phyloP scores from a whole-genome alignment of 2,329 filamentous ascomycete genomes.

The Sporothrix luriei region DNA sequence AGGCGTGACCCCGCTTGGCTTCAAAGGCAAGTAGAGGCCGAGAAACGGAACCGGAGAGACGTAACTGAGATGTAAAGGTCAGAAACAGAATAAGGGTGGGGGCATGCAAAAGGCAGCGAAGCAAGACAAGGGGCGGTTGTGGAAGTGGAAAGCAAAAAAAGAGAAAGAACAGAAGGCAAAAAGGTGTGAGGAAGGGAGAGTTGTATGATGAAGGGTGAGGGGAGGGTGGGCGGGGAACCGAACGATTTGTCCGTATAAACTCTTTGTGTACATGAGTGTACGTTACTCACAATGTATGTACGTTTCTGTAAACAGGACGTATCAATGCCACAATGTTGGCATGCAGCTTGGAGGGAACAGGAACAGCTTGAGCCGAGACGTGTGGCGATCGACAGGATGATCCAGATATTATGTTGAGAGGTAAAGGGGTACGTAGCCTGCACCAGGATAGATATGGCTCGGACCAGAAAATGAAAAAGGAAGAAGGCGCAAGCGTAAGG shows the following conservation, averaged over 20 bases:
- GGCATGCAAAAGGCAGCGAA: conserved; percentile 25
- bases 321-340: conserved; percentile 27
- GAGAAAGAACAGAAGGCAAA: neutral
- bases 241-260: neutral
- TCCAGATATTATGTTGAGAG: conserved; percentile 40
- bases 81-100: conserved; percentile 27
- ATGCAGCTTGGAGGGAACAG: conserved; percentile 37
- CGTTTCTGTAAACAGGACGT: conserved; percentile 17
- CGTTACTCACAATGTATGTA: conserved; percentile 13
- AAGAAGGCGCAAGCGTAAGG: conserved; percentile 19
- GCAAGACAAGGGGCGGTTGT: conserved; percentile 23
- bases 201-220: neutral
- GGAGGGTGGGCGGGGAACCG: neutral
- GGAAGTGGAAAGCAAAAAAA: neutral
- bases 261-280: neutral
- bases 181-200: neutral
- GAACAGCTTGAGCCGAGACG: conserved; percentile 38
- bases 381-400: conserved; percentile 42
- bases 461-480: conserved; percentile 25
- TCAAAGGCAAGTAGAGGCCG: conserved; percentile 39
- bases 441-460: neutral
- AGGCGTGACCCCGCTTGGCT: conserved; percentile 48
- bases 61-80: conserved; percentile 29
- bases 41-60: conserved; percentile 37
- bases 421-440: neutral